Evolutionary conservation across 371 early-diverging fungal species (phyloP).

Genomic region (Mucor racemosus): DNA sequence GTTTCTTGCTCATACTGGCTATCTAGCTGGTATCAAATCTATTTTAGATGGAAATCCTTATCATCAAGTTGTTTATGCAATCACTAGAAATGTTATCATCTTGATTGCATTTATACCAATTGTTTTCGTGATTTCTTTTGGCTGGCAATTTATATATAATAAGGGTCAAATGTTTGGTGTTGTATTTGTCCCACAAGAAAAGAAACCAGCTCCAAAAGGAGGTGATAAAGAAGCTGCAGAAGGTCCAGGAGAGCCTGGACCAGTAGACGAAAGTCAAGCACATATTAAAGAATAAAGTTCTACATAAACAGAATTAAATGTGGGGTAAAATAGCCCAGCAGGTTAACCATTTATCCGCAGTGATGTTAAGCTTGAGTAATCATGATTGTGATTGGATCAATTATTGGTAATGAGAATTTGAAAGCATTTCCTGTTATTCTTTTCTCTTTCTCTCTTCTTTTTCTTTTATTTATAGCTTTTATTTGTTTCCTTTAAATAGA

Average conservation of each 20-base stretch:
- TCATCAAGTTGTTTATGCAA: conserved; percentile 23
- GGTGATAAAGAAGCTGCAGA: not conserved
- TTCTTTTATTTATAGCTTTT: not conserved
- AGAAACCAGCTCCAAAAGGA: not conserved
- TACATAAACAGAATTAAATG: not conserved
- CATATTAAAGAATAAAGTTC: conserved; percentile 15
- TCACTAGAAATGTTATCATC: conserved; percentile 17
- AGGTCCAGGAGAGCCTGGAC: conserved; percentile 6
- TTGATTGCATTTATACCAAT: conserved; percentile 21
- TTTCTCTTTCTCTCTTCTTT: not conserved
- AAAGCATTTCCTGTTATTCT: conserved; percentile 2
- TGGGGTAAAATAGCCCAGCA: not conserved
- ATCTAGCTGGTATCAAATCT: conserved; percentile 27
- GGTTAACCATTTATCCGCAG: conserved; percentile 7
- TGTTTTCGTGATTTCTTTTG: conserved; percentile 25
- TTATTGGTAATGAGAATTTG: not conserved
- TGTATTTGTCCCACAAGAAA: not conserved
- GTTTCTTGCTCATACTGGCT: conserved; percentile 29
- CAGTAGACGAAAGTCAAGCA: conserved; percentile 12
- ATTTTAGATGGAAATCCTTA: conserved; percentile 27
- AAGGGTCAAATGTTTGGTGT: conserved; percentile 26
- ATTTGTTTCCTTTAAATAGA: not conserved
- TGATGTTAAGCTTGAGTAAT: not conserved
- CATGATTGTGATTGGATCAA: not conserved
- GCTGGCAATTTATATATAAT: conserved; percentile 25